Evolutionary conservation across 139 green algal species (phyloP).

Genomic region (Coelastrella sp.): DNA sequence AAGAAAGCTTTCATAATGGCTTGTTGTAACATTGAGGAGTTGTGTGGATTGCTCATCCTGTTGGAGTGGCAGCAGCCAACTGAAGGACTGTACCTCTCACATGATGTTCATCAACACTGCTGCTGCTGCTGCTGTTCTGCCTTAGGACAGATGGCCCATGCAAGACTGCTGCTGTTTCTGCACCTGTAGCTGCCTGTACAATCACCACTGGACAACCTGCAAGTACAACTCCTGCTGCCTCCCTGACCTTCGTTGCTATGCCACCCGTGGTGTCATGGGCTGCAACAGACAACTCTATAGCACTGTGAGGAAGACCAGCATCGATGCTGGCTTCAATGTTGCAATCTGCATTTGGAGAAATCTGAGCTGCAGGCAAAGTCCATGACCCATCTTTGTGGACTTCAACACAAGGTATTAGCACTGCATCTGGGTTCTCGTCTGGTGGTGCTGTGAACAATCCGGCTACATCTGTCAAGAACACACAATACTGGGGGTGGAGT

Average conservation of each 20-base stretch:
- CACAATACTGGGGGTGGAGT: constrained; percentile 56
- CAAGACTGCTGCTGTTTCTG: constrained; percentile 26
- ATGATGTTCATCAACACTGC: neutral
- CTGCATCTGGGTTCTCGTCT: constrained; percentile 48
- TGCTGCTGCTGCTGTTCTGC: neutral
- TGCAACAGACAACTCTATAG: neutral
- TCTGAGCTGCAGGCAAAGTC: neutral
- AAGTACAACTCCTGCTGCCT: constrained; percentile 63
- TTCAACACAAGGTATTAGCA: constrained; percentile 57
- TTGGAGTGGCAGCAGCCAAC: too few relatives aligned
- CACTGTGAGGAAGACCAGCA: neutral
- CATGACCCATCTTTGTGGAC: constrained; percentile 48
- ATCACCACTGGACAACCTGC: constrained; percentile 68
- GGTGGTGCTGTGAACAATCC: constrained; percentile 72
- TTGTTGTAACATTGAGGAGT: too few relatives aligned
- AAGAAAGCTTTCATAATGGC: too few relatives aligned
- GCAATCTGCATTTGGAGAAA: neutral
- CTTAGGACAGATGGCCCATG: neutral
- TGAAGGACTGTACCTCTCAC: neutral
- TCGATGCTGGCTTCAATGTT: neutral
- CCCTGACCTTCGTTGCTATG: constrained; percentile 70
- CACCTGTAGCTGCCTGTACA: constrained; percentile 55
- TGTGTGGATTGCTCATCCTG: too few relatives aligned
- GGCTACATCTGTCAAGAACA: constrained; percentile 78
- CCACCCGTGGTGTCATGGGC: constrained; percentile 60